Evolutionary conservation across 2,329 filamentous ascomycete species (phyloP), one percentile per base, ranked within the genome.

Genomic region (Madurella fahalii): DNA sequence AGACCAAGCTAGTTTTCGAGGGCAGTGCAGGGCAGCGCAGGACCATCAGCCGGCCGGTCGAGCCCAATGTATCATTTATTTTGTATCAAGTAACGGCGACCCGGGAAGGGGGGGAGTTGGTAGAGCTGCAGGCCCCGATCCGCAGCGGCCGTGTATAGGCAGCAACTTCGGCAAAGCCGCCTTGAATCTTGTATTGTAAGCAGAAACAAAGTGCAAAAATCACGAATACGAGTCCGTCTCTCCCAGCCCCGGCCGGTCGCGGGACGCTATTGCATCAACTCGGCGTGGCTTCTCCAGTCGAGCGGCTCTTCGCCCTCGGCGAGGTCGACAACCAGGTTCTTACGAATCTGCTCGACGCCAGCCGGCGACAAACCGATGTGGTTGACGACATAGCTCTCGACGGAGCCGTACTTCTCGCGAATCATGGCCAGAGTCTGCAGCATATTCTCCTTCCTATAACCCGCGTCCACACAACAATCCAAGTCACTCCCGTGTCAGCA

Each of bases 371-470:
- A 65, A 12, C 83, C 77, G 64, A 85, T 85, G 32, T 79, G 69
- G 13, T 79, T 71, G 52, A 74, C 71, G 59, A 89, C 72, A 69
- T 89, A 91, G 13, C 70, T 70, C 65, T 89, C 84, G 2, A 81
- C 76, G 2, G 84, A 80, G 2, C 85, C 86, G 70, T 83, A 87
- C 57, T 78, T 75, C 30, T 74, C 69, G 46, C 79, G 73, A 45
- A 90, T 72, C 73, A 83, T 78, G 47, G 76, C 68, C 7, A 81
- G 65, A 8, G 74, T 77, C n/a, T 65, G 70, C 25, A 75, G 61
- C 76, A 81, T 80, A 54, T 69, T 73, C 62, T 76, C 74, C 16
- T 74, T 75, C 45, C 75, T 57, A 30, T 9, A 20, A 13, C 25
- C n/a, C n/a, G n/a, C n/a, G 18, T 37, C 9, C 25, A 25, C 18